Evolutionary conservation across 2,329 filamentous ascomycete species (phyloP).

Genomic region (Pleoardoris graminearum): DNA sequence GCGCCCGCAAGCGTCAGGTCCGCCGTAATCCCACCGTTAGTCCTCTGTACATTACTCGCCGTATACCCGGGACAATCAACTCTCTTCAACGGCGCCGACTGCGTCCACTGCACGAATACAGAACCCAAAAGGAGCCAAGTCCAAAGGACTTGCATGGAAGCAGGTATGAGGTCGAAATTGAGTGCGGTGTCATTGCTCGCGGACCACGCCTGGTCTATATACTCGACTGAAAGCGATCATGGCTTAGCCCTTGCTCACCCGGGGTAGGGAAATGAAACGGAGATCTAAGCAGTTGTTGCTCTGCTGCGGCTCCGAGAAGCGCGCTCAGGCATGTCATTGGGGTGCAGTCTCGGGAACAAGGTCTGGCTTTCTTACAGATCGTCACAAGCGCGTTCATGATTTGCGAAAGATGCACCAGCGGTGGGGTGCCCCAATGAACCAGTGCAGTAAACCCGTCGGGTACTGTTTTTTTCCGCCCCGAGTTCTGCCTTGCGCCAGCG

Average conservation of each 20-base stretch:
- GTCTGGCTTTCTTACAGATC: conserved; percentile 32
- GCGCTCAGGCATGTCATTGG: conserved; percentile 10
- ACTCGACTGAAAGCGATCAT: conserved; percentile 26
- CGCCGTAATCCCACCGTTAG: conserved; percentile 63
- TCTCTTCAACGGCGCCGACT: conserved; percentile 26
- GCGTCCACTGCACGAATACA: conserved; percentile 24
- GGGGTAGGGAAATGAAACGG: conserved; percentile 7
- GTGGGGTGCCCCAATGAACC: no score
- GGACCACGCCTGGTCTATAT: conserved; percentile 37
- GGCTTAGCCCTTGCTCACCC: conserved; percentile 31
- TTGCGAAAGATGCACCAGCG: conserved; percentile 16
- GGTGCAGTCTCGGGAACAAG: conserved; percentile 14
- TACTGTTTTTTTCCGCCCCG: conserved; percentile 4
- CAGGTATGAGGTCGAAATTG: conserved; percentile 25
- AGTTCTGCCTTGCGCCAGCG: not conserved
- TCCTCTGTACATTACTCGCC: conserved; percentile 62
- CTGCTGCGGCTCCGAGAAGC: not conserved
- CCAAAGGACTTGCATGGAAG: conserved; percentile 27
- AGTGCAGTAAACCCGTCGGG: no score
- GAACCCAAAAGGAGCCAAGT: conserved; percentile 27
- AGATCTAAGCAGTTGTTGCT: not conserved
- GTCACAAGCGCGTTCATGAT: conserved; percentile 36
- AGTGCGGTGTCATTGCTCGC: conserved; percentile 24
- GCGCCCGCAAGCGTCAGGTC: conserved; percentile 70
- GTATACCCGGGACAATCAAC: conserved; percentile 67